Evolutionary conservation across 1,284 basidiomycete genomes (phyloP).

Genomic region (Microstroma glucosiphilum): DNA sequence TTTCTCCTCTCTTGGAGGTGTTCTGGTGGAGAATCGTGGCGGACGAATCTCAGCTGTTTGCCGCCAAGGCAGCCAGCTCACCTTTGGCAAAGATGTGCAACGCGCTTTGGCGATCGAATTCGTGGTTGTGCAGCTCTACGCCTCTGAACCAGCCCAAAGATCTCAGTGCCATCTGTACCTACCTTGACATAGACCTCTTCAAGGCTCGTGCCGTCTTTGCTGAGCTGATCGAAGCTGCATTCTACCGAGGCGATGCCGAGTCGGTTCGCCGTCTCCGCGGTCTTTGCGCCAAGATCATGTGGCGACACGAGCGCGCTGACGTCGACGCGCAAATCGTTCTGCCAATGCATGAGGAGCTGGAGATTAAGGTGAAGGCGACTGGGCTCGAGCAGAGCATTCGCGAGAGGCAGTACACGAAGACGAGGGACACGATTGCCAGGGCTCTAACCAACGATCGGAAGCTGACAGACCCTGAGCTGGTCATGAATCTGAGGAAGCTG

Average conservation of each 20-base stretch:
- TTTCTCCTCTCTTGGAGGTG: constrained; percentile 28
- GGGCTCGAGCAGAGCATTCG: constrained; percentile 31
- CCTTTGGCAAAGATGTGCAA: constrained; percentile 29
- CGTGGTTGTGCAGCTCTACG: constrained; percentile 35
- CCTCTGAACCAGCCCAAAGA: constrained; percentile 29
- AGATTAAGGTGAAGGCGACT: constrained; percentile 7
- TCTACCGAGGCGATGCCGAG: constrained; percentile 24
- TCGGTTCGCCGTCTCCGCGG: constrained; percentile 23
- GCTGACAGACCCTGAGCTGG: not conserved
- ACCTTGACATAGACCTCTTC: constrained; percentile 29
- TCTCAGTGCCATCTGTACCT: constrained; percentile 28
- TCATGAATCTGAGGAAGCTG: constrained; percentile 20
- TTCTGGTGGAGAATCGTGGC: constrained; percentile 29
- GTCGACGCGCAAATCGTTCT: constrained; percentile 28
- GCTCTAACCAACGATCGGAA: not conserved
- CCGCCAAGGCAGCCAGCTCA: constrained; percentile 14
- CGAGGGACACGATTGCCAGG: constrained; percentile 15
- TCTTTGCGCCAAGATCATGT: constrained; percentile 26
- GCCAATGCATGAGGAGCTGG: constrained; percentile 24
- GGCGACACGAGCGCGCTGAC: constrained; percentile 30
- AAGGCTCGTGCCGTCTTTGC: constrained; percentile 23
- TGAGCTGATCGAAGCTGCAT: constrained; percentile 25
- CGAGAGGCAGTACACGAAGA: constrained; percentile 28
- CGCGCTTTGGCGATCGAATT: constrained; percentile 31
- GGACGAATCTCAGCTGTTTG: constrained; percentile 35